Percentiles rank a stretch among this genome's conserved stretches.
These are phyloP conservation scores for Salicornia ramosissima DNA, from an alignment of 148 eudicot genomes.

Conservation along the genomic window DNA sequence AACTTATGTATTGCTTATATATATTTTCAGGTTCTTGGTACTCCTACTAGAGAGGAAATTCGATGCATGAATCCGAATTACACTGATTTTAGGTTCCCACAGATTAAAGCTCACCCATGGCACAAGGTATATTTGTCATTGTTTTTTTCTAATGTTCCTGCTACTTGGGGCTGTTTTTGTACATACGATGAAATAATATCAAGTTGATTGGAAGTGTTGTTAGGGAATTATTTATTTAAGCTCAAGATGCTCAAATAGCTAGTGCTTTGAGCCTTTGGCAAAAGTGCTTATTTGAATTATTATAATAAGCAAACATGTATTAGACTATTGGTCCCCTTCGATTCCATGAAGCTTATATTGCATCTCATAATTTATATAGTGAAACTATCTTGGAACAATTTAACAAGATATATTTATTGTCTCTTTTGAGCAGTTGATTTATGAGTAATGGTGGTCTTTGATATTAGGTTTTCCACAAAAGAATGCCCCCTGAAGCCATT, in stretches of 20 bases:
- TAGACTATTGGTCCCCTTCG: neutral
- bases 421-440: neutral
- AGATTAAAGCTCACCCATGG: slow-evolving; percentile 94
- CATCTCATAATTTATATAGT: neutral
- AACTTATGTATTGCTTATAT: neutral
- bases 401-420: neutral
- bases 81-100: slow-evolving; percentile 94
- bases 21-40: slow-evolving; percentile 82
- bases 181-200: neutral
- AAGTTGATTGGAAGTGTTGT: neutral
- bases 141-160: neutral
- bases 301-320: neutral
- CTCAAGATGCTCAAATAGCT: neutral
- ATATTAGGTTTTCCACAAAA: slow-evolving; percentile 75
- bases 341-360: neutral
- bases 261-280: neutral
- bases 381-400: neutral
- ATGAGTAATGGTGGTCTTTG: slow-evolving; percentile 6
- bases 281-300: neutral
- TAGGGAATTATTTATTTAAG: neutral
- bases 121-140: slow-evolving; percentile 55
- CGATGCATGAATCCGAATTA: slow-evolving; percentile 98
- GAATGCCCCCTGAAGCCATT: slow-evolving; percentile 89
- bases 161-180: neutral
- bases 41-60: slow-evolving; percentile 97